Percentiles rank a stretch among this genome's conserved stretches.
Conservation (phyloP, 2,329 filamentous ascomycete genomes). For the Curvularia sp. region DNA sequence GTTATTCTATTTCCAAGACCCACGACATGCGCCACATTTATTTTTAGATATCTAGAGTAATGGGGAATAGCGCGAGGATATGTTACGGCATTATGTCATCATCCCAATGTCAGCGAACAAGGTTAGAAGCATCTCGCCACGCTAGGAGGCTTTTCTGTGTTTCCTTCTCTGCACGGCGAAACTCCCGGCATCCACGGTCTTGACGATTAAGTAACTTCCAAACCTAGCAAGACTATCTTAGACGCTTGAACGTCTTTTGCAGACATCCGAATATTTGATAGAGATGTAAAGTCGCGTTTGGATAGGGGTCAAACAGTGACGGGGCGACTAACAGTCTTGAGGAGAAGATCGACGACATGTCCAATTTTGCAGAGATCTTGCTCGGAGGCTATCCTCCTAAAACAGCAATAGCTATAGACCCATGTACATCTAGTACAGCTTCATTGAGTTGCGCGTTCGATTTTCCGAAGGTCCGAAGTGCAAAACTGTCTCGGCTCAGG, state of each 20-base stretch:
- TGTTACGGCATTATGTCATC: too few relatives aligned
- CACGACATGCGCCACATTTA: too few relatives aligned
- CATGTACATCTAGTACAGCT: not conserved
- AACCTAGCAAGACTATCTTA: not conserved
- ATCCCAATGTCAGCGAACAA: too few relatives aligned
- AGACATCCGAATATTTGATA: too few relatives aligned
- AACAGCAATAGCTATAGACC: not conserved
- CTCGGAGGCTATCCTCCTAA: not conserved
- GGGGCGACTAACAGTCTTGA: too few relatives aligned
- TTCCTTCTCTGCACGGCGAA: not conserved
- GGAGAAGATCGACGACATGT: not conserved
- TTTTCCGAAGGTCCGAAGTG: not conserved
- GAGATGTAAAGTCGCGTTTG: too few relatives aligned
- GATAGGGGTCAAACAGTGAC: too few relatives aligned
- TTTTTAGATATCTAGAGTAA: too few relatives aligned
- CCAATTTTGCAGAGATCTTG: not conserved
- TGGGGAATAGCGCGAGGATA: too few relatives aligned
- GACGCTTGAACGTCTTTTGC: too few relatives aligned
- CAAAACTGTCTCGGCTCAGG: conserved; percentile 2
- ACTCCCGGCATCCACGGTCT: not conserved
- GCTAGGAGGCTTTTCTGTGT: not conserved
- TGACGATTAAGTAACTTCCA: too few relatives aligned
- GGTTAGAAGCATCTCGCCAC: not conserved
- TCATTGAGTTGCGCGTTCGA: not conserved
- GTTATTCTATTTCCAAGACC: too few relatives aligned